A percentile compares a stretch with the other conserved stretches of the same genome.
Conservation (phyloP, 2,329 filamentous ascomycete genomes). For the Apiospora phragmitis region DNA sequence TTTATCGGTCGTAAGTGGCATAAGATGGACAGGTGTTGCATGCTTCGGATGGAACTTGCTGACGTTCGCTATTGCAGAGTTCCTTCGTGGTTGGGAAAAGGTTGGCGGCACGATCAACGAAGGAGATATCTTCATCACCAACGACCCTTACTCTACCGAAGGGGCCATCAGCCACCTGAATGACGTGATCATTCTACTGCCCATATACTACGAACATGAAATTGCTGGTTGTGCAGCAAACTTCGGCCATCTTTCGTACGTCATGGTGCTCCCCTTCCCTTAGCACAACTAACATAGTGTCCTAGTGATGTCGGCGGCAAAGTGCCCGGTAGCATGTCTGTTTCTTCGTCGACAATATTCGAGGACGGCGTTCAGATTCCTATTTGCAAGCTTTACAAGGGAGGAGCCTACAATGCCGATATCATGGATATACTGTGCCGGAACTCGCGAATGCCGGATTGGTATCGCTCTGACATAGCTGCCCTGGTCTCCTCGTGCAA, state of each 20-base stretch:
- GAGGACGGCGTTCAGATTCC: slow-evolving; percentile 53
- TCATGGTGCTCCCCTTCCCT: background rate
- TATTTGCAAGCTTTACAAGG: slow-evolving; percentile 45
- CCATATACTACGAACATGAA: slow-evolving; percentile 44
- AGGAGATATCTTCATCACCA: slow-evolving; percentile 51
- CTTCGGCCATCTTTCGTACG: slow-evolving; percentile 47
- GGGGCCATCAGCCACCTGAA: slow-evolving; percentile 51
- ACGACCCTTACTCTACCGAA: slow-evolving; percentile 49
- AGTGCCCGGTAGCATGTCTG: slow-evolving; percentile 51
- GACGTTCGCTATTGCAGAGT: slow-evolving; percentile 27
- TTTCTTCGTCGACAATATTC: slow-evolving; percentile 47
- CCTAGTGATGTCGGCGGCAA: slow-evolving; percentile 40
- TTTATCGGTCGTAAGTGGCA: slow-evolving; percentile 37
- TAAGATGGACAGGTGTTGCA: background rate
- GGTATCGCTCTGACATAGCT: slow-evolving; percentile 48
- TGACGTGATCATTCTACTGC: slow-evolving; percentile 49
- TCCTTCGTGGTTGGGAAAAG: slow-evolving; percentile 43
- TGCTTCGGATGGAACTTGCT: background rate
- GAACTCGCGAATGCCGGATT: slow-evolving; percentile 48
- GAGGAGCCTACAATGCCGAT: slow-evolving; percentile 43
- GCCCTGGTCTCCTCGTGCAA: slow-evolving; percentile 47
- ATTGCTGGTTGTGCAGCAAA: slow-evolving; percentile 51
- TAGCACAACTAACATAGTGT: background rate
- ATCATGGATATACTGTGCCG: slow-evolving; percentile 46
- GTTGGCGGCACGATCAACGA: slow-evolving; percentile 43